Evolutionary conservation across 2,329 filamentous ascomycete genomes (phyloP).

Genomic region (Fusarium foetens): DNA sequence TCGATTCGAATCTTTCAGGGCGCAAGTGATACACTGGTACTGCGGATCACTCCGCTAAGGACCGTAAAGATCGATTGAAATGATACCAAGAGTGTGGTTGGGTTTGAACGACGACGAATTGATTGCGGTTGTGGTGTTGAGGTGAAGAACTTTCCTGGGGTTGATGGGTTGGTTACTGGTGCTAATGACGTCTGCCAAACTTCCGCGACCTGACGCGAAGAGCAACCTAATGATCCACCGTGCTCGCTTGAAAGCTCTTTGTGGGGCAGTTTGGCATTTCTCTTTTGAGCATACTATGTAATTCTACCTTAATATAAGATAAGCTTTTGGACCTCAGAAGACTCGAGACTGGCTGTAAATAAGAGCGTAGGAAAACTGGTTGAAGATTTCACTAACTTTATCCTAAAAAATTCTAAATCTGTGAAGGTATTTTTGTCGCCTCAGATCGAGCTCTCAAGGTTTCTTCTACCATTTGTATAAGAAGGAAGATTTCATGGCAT

Average conservation of each 20-base stretch:
- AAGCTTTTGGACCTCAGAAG: not conserved
- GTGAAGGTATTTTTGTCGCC: not conserved
- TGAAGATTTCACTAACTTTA: not conserved
- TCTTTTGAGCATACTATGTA: not conserved
- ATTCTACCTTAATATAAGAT: not conserved
- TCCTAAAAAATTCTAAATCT: not conserved
- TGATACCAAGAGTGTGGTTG: not conserved
- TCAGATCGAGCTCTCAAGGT: not conserved
- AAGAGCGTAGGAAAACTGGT: not conserved
- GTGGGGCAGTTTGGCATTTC: slow-evolving; percentile 3
- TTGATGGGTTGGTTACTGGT: slow-evolving; percentile 22
- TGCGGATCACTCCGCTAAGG: slow-evolving; percentile 13
- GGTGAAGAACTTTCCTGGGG: slow-evolving; percentile 34
- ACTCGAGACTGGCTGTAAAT: not conserved
- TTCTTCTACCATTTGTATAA: not conserved
- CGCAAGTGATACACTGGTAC: not conserved
- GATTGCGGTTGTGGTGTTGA: slow-evolving; percentile 14
- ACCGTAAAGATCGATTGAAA: not conserved
- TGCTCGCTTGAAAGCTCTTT: slow-evolving; percentile 7
- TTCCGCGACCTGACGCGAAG: slow-evolving; percentile 24
- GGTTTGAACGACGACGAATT: slow-evolving; percentile 23
- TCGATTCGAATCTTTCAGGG: slow-evolving; percentile 14
- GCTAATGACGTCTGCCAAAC: slow-evolving; percentile 41
- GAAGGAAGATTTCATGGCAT: not conserved
- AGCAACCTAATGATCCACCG: not conserved